Evolutionary conservation across 306 rosid genomes (phyloP).

Genomic region (Macrotyloma uniflorum): DNA sequence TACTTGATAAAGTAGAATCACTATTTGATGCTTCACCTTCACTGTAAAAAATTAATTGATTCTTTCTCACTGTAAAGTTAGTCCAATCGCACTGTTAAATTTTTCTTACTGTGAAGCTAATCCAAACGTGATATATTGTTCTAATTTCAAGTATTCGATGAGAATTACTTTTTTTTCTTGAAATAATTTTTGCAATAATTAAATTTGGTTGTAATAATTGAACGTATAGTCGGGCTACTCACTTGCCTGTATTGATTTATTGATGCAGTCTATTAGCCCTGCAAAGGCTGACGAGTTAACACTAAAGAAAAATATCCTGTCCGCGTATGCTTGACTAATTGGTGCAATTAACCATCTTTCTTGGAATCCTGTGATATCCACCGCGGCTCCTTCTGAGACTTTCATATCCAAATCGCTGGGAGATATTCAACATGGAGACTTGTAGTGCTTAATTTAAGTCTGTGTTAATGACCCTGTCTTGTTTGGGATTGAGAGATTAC

Average conservation of each 20-base stretch:
- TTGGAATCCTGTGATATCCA: not conserved
- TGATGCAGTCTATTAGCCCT: conserved; percentile 80
- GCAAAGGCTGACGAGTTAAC: conserved; percentile 87
- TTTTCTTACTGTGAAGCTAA: no score
- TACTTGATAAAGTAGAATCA: no score
- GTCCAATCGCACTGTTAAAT: no score
- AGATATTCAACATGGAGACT: conserved; percentile 19
- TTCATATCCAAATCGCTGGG: not conserved
- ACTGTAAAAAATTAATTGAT: no score
- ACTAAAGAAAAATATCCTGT: conserved; percentile 79
- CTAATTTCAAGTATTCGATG: not conserved
- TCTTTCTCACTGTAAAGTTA: no score
- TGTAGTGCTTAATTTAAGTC: conserved; percentile 28
- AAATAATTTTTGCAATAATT: not conserved
- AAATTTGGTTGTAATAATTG: not conserved
- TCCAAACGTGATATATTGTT: not conserved
- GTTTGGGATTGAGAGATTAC: conserved; percentile 8
- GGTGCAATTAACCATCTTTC: conserved; percentile 5
- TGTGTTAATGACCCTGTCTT: conserved; percentile 1
- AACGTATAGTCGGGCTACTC: not conserved
- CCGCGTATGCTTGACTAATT: conserved; percentile 49
- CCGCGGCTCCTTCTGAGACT: conserved; percentile 4
- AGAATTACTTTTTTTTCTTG: not conserved
- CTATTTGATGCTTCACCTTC: no score
- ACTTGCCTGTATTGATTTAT: conserved; percentile 9